Evolutionary conservation across 352 stramenopile genomes (phyloP).

Genomic region (Phytophthora hybrid): DNA sequence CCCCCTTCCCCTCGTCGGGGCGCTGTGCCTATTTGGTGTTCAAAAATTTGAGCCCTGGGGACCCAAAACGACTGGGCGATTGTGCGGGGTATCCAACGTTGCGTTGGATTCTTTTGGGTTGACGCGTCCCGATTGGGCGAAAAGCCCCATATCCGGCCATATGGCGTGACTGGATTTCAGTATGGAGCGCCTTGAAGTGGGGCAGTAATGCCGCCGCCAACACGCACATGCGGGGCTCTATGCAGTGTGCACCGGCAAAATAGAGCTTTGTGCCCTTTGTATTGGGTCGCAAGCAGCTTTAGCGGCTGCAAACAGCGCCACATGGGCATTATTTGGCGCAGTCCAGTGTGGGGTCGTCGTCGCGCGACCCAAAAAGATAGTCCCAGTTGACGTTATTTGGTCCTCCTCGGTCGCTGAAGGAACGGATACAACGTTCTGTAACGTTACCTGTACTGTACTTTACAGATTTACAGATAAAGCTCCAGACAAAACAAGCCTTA

Average conservation of each 20-base stretch:
- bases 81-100: background rate
- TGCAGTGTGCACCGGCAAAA: background rate
- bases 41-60: background rate
- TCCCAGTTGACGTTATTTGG: background rate
- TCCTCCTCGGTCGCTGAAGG: background rate
- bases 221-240: background rate
- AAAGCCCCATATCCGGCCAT: constrained; percentile 10
- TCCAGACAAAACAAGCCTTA: too few species aligned
- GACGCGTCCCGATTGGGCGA: background rate
- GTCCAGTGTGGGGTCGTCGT: background rate
- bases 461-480: background rate
- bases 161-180: constrained; percentile 30
- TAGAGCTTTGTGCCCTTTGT: background rate
- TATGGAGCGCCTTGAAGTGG: constrained; percentile 17
- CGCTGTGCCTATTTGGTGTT: background rate
- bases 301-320: background rate
- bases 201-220: background rate
- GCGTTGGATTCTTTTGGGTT: background rate
- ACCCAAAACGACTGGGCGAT: background rate
- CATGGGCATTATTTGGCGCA: background rate
- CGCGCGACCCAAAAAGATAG: background rate
- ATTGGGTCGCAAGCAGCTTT: background rate
- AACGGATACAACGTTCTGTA: background rate
- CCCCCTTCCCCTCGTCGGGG: background rate
- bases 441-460: background rate